phyloP scores from a whole-genome alignment of 2,329 filamentous ascomycete species.

The Teratosphaeria destructans region DNA sequence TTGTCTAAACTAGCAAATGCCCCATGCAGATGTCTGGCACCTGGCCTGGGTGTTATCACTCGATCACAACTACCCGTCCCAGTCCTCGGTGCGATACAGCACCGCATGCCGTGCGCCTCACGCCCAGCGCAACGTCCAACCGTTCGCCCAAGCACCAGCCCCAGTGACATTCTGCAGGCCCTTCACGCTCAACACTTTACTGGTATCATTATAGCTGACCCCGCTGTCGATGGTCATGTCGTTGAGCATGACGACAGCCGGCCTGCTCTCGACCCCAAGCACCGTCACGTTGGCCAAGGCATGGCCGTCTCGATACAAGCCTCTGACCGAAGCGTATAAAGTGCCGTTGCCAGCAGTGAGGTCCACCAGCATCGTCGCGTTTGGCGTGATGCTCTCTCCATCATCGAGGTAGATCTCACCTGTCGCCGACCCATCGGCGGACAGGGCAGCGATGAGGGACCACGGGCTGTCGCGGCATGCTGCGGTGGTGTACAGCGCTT shows the following conservation, averaged over 20 bases:
- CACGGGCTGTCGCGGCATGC: slow-evolving; percentile 55
- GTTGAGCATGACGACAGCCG: slow-evolving; percentile 43
- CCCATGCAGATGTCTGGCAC: no score
- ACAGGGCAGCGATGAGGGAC: slow-evolving; percentile 55
- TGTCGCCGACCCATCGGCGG: slow-evolving; percentile 42
- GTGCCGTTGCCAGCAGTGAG: slow-evolving; percentile 32
- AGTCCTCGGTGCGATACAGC: no score
- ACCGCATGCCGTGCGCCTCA: background rate
- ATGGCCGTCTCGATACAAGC: slow-evolving; percentile 47
- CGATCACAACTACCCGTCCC: no score
- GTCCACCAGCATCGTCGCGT: slow-evolving; percentile 44
- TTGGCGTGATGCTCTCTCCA: slow-evolving; percentile 47
- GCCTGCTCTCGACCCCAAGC: slow-evolving; percentile 41
- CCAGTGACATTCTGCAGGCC: slow-evolving; percentile 40
- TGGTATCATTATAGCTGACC: slow-evolving; percentile 41
- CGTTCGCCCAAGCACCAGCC: slow-evolving; percentile 45
- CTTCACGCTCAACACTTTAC: slow-evolving; percentile 41
- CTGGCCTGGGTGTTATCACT: no score
- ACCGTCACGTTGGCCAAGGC: slow-evolving; percentile 53
- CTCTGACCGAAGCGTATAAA: slow-evolving; percentile 40
- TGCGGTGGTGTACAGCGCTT: slow-evolving; percentile 56
- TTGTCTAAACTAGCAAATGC: no score
- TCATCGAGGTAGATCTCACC: slow-evolving; percentile 58
- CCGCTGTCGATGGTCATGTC: slow-evolving; percentile 30
- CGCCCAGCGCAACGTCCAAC: slow-evolving; percentile 49